Evolutionary conservation across 2,329 filamentous ascomycete species (phyloP), one percentile per base, ranked within the genome.

Genomic region (Zymoseptoria brevis): DNA sequence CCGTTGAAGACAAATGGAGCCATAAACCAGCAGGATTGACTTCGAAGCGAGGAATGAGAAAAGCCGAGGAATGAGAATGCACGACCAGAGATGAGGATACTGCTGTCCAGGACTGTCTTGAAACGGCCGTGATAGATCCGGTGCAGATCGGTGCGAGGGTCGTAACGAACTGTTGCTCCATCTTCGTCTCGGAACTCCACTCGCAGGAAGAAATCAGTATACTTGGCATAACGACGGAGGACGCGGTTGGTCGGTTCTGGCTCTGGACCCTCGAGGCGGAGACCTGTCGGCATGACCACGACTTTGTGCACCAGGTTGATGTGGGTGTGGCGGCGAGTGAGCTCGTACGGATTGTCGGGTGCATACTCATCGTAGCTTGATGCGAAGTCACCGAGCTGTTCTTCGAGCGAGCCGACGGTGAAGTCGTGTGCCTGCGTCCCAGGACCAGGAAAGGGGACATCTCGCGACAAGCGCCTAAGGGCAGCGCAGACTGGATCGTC

Each of bases 131-230:
- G 81, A 53, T 75, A 79, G 8, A 90, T 77, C 0, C 63, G 50
- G 0, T 82, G 76, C 4, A 81, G 74, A 1, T 79, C 80, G 1
- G 77, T 68, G 3, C 71, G 66, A 8, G 80, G 71, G 59, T 85
- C 85, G 69, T 83, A 85, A 19, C 75, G 77, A 0, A 94, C 69
- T 19, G 82, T 80, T 22, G 84, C 78, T 0, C 87, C 87, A 66
- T 88, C 82, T 69, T 95, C 89, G 53, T 94, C 89, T 29, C 80
- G 80, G 66, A 94, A 91, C 6, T 84, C 80, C 0, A 92, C 87
- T 0, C 89, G 81, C 0, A 89, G 68, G 64, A 91, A 91, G 64
- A 81, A 79, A 52, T 88, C 82, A 1, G 80, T 80, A 57, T 85
- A 77, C 0, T 80, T 67, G 0, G 79, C 71, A 62, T 85, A 89